phyloP scores from a whole-genome alignment of 768 basidiomycete genomes.

The Hygrocybe punicea region DNA sequence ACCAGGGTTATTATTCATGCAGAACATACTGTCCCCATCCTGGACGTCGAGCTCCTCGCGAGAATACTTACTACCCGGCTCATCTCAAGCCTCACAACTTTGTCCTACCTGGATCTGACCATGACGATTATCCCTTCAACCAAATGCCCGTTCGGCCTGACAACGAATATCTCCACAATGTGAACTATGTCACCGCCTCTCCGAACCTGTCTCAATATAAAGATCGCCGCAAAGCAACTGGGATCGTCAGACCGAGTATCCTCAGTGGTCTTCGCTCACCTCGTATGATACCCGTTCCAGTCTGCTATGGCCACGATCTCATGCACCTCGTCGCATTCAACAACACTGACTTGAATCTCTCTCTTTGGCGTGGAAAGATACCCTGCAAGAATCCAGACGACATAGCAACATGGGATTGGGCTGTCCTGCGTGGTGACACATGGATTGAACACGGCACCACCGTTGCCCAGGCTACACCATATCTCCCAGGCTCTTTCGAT shows the following conservation, averaged over 20 bases:
- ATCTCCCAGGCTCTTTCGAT: constrained; percentile 16
- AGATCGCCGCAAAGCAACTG: constrained; percentile 28
- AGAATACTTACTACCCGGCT: constrained; percentile 34
- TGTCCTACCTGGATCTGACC: constrained; percentile 19
- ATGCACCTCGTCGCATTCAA: constrained; percentile 42
- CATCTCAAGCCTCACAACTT: constrained; percentile 25
- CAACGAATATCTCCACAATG: not conserved
- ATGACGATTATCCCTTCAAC: constrained; percentile 13
- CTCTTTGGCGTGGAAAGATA: constrained; percentile 19
- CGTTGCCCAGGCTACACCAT: constrained; percentile 5
- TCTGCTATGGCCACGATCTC: constrained; percentile 22
- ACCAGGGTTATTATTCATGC: constrained; percentile 13
- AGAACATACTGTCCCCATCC: constrained; percentile 28
- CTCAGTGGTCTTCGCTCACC: constrained; percentile 38
- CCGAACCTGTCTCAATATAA: constrained; percentile 30
- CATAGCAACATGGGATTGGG: constrained; percentile 31
- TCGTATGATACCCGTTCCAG: constrained; percentile 34
- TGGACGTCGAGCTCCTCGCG: constrained; percentile 28
- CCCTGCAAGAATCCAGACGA: constrained; percentile 19
- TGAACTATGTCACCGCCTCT: constrained; percentile 12
- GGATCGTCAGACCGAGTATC: constrained; percentile 35
- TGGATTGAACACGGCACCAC: constrained; percentile 20
- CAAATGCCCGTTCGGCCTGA: not conserved
- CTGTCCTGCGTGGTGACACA: constrained; percentile 10
- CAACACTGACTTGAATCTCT: constrained; percentile 32